Evolutionary conservation across 208 protist genomes (phyloP), one percentile per base, ranked within the genome.

Genomic region (Chromosphaera perkinsii): DNA sequence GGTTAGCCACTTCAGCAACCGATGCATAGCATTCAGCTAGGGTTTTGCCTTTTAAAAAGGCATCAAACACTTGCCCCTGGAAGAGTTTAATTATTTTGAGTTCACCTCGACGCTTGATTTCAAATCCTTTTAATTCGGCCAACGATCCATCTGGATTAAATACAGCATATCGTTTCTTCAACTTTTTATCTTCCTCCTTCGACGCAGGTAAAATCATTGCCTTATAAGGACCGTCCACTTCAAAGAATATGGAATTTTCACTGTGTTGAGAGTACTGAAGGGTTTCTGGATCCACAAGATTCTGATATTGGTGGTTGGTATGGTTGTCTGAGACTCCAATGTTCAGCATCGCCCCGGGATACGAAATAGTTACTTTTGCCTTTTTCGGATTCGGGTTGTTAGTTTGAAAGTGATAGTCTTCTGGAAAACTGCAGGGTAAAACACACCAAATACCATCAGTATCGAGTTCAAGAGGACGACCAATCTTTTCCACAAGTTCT

Each of bases 391-490:
- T 57, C 2, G 5, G 0, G 26, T 73, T 29, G 14, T 52, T 57
- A 9, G 32, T 48, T 43, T 43, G 4, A 40, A 66, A 48, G 35
- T 36, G 20, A 73, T 96, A 94, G 71, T 96, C 92, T 52, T 97
- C 90, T 12, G 97, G 97, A 73, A 99, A 99, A 17, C 81, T 86
- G 26, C 72, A 72, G 0, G 98, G 98, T 24, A 99, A 80, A 32
- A 88, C 91, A 84, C 96, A 99, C 98, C 98, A 99, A 75, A 99
- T 99, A 68, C 97, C 97, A 84, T 99, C 98, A 14, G 98, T 99
- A 80, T 99, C 98, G 0, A 99, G 87, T 80, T 99, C 98, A 0
- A 99, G 90, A 17, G 96, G 92, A 17, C 91, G 81, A 24, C 97
- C 97, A 69, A 99, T 90, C 40, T 92, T 83, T 67, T 99, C 92